These are phyloP conservation scores for Fraxinus platypoda DNA, from an alignment of 305 asterid species.

Conservation along the genomic window DNA sequence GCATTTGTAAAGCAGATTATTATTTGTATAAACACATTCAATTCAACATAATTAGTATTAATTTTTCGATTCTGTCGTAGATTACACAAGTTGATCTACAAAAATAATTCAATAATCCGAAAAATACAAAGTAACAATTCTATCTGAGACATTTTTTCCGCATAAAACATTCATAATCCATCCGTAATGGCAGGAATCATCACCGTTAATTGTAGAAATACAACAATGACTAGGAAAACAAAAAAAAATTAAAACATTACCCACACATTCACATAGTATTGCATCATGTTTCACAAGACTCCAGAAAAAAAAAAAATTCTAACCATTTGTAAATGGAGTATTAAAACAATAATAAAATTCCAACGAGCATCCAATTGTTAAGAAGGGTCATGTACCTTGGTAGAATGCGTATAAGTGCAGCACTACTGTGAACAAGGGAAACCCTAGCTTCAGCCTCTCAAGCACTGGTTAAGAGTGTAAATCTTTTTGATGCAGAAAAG, in stretches of 20 bases:
- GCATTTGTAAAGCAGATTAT: background rate
- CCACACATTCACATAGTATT: background rate
- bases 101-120: background rate
- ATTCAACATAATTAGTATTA: background rate
- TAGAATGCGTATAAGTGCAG: background rate
- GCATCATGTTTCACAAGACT: background rate
- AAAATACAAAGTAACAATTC: background rate
- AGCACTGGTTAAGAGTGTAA: background rate
- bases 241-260: background rate
- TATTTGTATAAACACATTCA: background rate
- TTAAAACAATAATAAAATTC: background rate
- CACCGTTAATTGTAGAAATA: background rate
- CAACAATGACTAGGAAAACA: background rate
- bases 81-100: background rate
- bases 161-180: background rate
- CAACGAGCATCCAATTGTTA: background rate
- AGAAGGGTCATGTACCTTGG: conserved; percentile 13
- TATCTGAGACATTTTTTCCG: background rate
- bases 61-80: background rate
- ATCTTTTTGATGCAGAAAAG: background rate
- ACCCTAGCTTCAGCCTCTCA: conserved; percentile 24
- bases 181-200: background rate
- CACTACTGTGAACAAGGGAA: background rate
- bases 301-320: background rate
- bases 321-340: background rate